Conservation (phyloP, 257 asterid genomes). For the Fraxinus quadrangulata region DNA sequence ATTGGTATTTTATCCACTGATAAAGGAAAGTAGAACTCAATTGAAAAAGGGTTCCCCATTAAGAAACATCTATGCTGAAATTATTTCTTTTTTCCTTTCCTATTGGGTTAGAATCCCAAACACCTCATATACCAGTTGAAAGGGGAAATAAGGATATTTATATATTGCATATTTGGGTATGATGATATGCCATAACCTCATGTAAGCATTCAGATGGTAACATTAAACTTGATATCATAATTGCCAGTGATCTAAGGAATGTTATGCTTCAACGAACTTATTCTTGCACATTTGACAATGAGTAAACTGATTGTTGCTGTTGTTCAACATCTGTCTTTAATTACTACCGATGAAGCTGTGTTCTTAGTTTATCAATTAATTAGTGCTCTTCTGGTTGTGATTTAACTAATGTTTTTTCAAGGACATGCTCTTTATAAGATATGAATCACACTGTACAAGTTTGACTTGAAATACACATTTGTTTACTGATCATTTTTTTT, state of each 20-base stretch:
- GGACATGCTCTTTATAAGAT: not conserved
- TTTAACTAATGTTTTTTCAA: not conserved
- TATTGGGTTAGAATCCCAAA: not conserved
- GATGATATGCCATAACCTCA: too few relatives aligned
- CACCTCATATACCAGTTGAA: not conserved
- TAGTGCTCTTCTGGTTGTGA: not conserved
- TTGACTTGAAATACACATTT: not conserved
- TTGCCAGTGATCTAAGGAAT: slow-evolving; percentile 2
- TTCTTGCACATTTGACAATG: not conserved
- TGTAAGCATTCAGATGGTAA: not conserved
- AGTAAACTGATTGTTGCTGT: not conserved
- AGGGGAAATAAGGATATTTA: not conserved
- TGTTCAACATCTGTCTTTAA: not conserved
- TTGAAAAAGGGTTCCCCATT: not conserved
- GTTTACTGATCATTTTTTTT: not conserved
- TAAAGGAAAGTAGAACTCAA: not conserved
- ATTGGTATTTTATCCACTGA: not conserved
- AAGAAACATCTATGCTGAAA: not conserved
- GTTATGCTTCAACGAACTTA: not conserved
- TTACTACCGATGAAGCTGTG: not conserved
- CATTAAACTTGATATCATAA: not conserved
- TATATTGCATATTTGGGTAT: too few relatives aligned
- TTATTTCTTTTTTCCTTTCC: not conserved
- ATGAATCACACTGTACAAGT: not conserved
- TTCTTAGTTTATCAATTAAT: not conserved